Evolutionary conservation across 1,284 basidiomycete species (phyloP).

Genomic region (Crepidotus sp.): DNA sequence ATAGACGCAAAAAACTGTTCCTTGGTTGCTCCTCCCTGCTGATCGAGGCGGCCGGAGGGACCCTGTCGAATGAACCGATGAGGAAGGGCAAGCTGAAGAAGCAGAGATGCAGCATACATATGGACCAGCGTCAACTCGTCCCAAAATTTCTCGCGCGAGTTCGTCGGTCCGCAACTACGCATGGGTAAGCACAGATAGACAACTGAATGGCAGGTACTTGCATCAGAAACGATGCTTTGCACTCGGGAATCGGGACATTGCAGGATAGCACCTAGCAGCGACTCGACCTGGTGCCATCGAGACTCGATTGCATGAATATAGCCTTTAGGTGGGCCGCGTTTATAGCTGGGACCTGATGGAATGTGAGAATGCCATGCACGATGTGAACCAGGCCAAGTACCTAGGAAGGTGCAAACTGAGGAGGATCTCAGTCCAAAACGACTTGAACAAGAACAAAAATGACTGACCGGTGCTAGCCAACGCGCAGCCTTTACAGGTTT

Average conservation of each 20-base stretch:
- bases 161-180: constrained; percentile 54
- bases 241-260: constrained; percentile 66
- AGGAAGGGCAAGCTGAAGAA: constrained; percentile 10
- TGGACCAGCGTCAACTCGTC: constrained; percentile 65
- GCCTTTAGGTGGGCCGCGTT: constrained; percentile 81
- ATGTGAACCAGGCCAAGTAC: constrained; percentile 26
- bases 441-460: constrained; percentile 17
- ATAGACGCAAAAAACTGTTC: constrained; percentile 68
- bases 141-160: constrained; percentile 62
- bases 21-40: constrained; percentile 44
- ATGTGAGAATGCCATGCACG: constrained; percentile 5
- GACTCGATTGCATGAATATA: constrained; percentile 88
- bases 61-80: constrained; percentile 37
- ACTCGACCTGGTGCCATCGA: constrained; percentile 82
- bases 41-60: constrained; percentile 47
- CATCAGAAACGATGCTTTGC: constrained; percentile 50
- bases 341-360: constrained; percentile 62
- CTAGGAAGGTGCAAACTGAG: constrained; percentile 70
- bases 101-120: constrained; percentile 42
- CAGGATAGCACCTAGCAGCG: constrained; percentile 69
- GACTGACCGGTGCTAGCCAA: constrained; percentile 46
- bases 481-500: constrained; percentile 61
- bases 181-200: constrained; percentile 2
- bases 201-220: not conserved
- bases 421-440: constrained; percentile 10